These are phyloP conservation scores for Cunninghamia lanceolata DNA, from an alignment of 75 land plant species.

Conservation along the genomic window DNA sequence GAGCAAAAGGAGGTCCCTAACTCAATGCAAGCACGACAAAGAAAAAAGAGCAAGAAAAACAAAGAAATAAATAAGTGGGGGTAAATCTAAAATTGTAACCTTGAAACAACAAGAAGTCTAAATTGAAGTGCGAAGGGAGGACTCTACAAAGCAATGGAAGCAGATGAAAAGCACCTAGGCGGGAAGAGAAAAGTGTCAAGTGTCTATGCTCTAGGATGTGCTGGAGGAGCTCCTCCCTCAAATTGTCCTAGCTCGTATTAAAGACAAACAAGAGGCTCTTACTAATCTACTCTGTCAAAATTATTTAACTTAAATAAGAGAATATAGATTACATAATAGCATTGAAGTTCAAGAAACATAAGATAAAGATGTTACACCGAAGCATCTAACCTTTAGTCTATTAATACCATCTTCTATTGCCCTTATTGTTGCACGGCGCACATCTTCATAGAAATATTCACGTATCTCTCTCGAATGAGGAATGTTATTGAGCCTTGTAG, in stretches of 20 bases:
- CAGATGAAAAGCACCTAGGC: too few relatives aligned
- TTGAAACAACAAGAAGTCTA: too few relatives aligned
- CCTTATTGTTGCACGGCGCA: slow-evolving; percentile 63
- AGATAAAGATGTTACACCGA: background rate
- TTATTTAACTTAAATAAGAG: background rate
- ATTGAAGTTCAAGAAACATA: background rate
- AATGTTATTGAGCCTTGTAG: slow-evolving; percentile 83
- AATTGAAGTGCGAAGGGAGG: too few relatives aligned
- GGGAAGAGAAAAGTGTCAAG: too few relatives aligned
- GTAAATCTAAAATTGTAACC: too few relatives aligned
- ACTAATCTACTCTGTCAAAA: background rate
- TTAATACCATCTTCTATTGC: slow-evolving; percentile 66
- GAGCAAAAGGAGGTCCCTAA: too few relatives aligned
- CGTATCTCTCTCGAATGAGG: slow-evolving; percentile 96
- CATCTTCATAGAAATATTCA: slow-evolving; percentile 82
- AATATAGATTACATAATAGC: background rate
- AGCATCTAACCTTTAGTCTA: slow-evolving; percentile 61
- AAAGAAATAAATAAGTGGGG: too few relatives aligned
- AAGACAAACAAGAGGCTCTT: background rate
- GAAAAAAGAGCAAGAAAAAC: too few relatives aligned
- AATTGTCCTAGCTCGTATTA: background rate
- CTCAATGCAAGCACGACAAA: too few relatives aligned
- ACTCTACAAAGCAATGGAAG: too few relatives aligned
- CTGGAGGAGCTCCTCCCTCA: background rate
- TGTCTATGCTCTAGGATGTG: too few relatives aligned